phyloP scores from a whole-genome alignment of 2,329 filamentous ascomycete genomes.

The Malbranchea zuffiana region DNA sequence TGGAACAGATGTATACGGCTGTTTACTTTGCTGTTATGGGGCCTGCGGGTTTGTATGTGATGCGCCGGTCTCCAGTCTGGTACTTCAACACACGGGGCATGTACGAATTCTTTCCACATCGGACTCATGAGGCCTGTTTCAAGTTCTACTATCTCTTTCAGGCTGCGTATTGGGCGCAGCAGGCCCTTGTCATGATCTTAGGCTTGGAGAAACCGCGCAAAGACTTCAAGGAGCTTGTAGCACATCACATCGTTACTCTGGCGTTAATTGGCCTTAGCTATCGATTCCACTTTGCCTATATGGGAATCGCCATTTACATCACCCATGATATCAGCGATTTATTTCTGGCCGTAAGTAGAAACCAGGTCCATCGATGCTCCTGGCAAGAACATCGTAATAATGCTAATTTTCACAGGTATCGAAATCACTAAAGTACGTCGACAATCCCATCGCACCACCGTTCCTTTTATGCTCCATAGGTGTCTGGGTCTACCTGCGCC shows the following conservation, averaged over 20 bases:
- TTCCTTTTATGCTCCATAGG: conserved; percentile 75
- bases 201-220: conserved; percentile 87
- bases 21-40: conserved; percentile 78
- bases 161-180: conserved; percentile 88
- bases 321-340: conserved; percentile 92
- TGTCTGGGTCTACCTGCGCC: conserved; percentile 80
- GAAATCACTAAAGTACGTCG: conserved; percentile 82
- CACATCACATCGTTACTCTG: conserved; percentile 80
- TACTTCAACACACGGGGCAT: conserved; percentile 85
- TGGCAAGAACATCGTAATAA: not conserved
- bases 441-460: conserved; percentile 62
- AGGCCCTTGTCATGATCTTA: conserved; percentile 74
- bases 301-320: conserved; percentile 82
- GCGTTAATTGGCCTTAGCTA: conserved; percentile 75
- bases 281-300: conserved; percentile 91
- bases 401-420: conserved; percentile 50
- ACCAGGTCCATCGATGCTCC: too few relatives aligned
- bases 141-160: conserved; percentile 94
- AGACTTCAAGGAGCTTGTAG: conserved; percentile 86
- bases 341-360: conserved; percentile 66
- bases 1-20: conserved; percentile 91
- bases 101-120: conserved; percentile 80
- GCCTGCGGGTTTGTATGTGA: conserved; percentile 76
- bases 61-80: conserved; percentile 79
- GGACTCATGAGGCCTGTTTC: conserved; percentile 64